Base-by-base conservation (phyloP, 2,329 filamentous ascomycete genomes). In the Colletotrichum sojae region DNA sequence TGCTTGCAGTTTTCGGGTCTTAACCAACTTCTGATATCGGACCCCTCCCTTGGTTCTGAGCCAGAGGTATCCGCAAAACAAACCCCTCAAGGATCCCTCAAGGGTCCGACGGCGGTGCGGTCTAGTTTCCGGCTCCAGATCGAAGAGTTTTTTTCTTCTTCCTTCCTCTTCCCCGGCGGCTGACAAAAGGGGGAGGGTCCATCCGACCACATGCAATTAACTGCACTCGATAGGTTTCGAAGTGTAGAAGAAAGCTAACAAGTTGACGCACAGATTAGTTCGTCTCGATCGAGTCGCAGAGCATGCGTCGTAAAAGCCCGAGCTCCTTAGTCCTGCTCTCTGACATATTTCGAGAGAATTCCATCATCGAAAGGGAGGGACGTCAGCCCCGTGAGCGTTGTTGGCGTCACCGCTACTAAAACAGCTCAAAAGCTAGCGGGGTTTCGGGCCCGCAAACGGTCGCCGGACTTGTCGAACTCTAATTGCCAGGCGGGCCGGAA, bases 401-500 rank as follows among this genome's bases (percentile, higher is more conserved):
- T 15, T 36, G 48, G 15, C 40, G 36, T 43, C 51, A 55, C 36
- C 52, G 22, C 12, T 49, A 16, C 51, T 22, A 43, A 20, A 43
- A 20, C 18, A 49, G n/a, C 20, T 62, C 18, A 36, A n/a, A 22
- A 22, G 39, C 31, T 69, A 52, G 51, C 51, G 31, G 51, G 31
- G 22, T 18, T 40, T 40, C 31, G 45, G 55, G 49, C 43, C 61
- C 67, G 62, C 67, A 66, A 66, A 52, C 62, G 51, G 62, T 45
- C 45, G 40, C 22, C 43, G 45, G 18, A 63, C 62, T 56, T 56
- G 63, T 46, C 20, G 54, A 63, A 54, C 54, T 56, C 43, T 65
- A 22, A 55, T 51, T 31, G 8, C 68, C 46, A 6, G 3, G 48
- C 3, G 16, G 31, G 22, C 48, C 31, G 16, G 48, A 40, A 36